phyloP scores from a whole-genome alignment of 2,329 filamentous ascomycete species.

The Fusarium sp. region DNA sequence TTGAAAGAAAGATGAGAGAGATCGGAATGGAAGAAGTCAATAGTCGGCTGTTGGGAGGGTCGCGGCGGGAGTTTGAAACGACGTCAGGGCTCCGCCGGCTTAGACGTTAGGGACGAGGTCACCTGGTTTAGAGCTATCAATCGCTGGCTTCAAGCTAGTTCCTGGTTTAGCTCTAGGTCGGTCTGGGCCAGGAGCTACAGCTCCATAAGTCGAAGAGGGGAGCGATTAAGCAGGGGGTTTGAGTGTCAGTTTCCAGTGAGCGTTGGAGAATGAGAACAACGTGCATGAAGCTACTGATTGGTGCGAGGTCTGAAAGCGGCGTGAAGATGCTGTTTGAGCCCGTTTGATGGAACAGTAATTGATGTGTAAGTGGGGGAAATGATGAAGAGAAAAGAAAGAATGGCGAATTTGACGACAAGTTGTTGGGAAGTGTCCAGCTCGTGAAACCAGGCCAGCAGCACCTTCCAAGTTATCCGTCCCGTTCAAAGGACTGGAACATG shows the following conservation, averaged over 20 bases:
- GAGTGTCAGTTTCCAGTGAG: constrained; percentile 12
- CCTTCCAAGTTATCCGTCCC: constrained; percentile 4
- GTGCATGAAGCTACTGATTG: constrained; percentile 28
- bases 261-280: neutral
- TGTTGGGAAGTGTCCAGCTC: neutral
- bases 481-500: constrained; percentile 18
- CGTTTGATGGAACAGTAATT: neutral
- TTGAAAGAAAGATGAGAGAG: constrained; percentile 16
- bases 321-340: neutral
- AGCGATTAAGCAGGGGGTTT: constrained; percentile 18
- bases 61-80: constrained; percentile 20
- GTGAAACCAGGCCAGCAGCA: neutral
- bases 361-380: neutral
- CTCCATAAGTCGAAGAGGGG: constrained; percentile 16
- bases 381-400: neutral
- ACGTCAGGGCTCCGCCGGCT: constrained; percentile 45
- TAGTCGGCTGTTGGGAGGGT: constrained; percentile 28
- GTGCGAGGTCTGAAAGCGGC: constrained; percentile 3
- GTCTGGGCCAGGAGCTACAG: constrained; percentile 8
- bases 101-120: constrained; percentile 21
- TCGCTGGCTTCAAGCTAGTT: constrained; percentile 3
- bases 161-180: neutral
- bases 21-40: constrained; percentile 18
- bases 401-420: neutral
- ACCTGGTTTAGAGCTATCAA: constrained; percentile 17